Conservation (phyloP, 2,329 filamentous ascomycete genomes). For the Alternaria sp. region DNA sequence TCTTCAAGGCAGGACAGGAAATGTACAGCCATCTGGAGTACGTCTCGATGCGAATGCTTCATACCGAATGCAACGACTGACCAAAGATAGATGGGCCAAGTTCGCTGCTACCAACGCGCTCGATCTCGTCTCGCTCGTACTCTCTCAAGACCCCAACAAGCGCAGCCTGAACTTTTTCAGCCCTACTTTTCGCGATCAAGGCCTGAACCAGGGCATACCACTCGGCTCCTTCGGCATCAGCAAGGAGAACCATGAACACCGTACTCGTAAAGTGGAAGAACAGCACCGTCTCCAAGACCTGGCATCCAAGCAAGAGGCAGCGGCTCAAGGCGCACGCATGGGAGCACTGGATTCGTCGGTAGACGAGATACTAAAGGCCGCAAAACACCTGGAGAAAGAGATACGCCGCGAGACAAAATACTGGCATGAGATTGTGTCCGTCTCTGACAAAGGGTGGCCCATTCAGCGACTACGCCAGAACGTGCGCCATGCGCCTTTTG, state of each 20-base stretch:
- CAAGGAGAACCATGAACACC: constrained; percentile 31
- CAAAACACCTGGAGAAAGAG: constrained; percentile 76
- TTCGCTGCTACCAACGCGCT: constrained; percentile 45
- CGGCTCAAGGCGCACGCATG: constrained; percentile 76
- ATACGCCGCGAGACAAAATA: constrained; percentile 83
- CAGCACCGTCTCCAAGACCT: constrained; percentile 44
- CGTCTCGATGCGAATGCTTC: constrained; percentile 59
- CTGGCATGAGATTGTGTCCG: constrained; percentile 84
- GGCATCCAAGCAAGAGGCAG: constrained; percentile 54
- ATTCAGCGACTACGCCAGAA: constrained; percentile 57
- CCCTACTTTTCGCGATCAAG: constrained; percentile 35
- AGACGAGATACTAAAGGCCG: constrained; percentile 76
- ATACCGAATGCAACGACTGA: constrained; percentile 47
- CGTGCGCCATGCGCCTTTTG: constrained; percentile 76
- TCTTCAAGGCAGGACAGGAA: constrained; percentile 51
- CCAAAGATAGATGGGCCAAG: constrained; percentile 36
- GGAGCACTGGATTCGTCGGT: constrained; percentile 79
- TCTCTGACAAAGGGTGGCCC: constrained; percentile 87
- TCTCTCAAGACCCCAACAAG: constrained; percentile 43
- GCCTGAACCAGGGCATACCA: constrained; percentile 48
- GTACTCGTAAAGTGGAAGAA: constrained; percentile 31
- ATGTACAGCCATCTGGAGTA: constrained; percentile 55
- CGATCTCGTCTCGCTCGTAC: constrained; percentile 44
- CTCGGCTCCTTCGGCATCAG: constrained; percentile 43
- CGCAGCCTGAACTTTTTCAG: constrained; percentile 40